Conservation (phyloP, 768 basidiomycete genomes). For the Tricholoma sp. region DNA sequence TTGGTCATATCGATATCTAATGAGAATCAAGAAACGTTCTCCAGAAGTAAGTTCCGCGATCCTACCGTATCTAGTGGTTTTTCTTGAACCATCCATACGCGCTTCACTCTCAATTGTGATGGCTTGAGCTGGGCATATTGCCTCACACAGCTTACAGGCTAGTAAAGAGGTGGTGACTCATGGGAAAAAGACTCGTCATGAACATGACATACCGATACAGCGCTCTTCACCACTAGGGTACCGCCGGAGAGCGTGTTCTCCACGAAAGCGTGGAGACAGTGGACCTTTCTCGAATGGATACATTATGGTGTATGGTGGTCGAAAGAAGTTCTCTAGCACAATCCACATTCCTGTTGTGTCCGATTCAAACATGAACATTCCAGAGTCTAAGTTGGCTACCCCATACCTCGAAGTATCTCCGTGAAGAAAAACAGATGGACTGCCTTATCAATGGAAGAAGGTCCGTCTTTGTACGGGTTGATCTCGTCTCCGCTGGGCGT, state of each 20-base stretch:
- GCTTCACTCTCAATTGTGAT: conserved; percentile 99
- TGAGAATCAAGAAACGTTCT: conserved; percentile 4
- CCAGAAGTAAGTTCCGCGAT: conserved; percentile 8
- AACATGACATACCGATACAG: conserved; percentile 77
- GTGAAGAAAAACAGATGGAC: conserved; percentile 98
- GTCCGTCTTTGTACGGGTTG: conserved; percentile 73
- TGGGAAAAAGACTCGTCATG: not conserved
- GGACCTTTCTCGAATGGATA: conserved; percentile 99
- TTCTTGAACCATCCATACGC: conserved; percentile 88
- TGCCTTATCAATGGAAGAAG: conserved; percentile 93
- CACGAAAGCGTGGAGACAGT: conserved; percentile 94
- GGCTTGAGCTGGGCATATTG: conserved; percentile 98
- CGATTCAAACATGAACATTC: conserved; percentile 8
- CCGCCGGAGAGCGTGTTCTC: conserved; percentile 93
- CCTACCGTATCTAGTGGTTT: conserved; percentile 96
- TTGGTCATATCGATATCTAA: conserved; percentile 99
- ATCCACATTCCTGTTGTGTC: conserved; percentile 87
- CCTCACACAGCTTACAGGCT: conserved; percentile 99
- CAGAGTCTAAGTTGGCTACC: not conserved
- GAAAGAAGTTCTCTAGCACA: conserved; percentile 86
- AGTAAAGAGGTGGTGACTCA: conserved; percentile 4
- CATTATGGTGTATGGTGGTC: conserved; percentile 97
- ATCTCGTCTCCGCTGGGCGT: conserved; percentile 46
- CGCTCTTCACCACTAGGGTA: conserved; percentile 98
- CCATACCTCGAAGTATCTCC: conserved; percentile 90